Evolutionary conservation across 1,284 basidiomycete species (phyloP), one percentile per base, ranked within the genome.

Genomic region (Cerioporus squamosus): DNA sequence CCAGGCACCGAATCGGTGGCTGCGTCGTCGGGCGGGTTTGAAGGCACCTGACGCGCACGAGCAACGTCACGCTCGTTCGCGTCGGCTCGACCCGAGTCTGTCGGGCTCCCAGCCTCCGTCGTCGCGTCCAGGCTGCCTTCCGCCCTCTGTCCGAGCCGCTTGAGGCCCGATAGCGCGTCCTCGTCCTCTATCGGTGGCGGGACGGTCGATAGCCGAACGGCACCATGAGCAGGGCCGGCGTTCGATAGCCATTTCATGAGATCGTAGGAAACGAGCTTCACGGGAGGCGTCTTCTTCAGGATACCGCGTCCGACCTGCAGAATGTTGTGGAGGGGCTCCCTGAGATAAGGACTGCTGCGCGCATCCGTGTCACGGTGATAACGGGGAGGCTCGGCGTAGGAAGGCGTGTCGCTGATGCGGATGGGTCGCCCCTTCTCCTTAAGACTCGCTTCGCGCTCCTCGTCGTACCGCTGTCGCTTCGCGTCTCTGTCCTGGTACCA

Each of bases 211-310:
- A 20, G 10, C 18, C 18, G n/a, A 47, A 18, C 12, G 18, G 47
- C 18, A 5, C 23, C 33, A 23, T 14, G 38, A 38, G 33, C 15
- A 29, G 49, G n/a, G 15, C 20, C 12, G 23, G 15, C 29, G 17
- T 12, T 40, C 33, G 44, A 26, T 23, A 46, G 44, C 62, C 63
- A 65, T 7, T 47, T 24, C 4, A 29, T 26, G 23, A 56, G 51
- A 29, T 61, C 51, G 44, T 57, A 66, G 17, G 57, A 56, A 8
- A 65, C 42, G n/a, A 54, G 51, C 40, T 55, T 62, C 12, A 55
- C 56, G n/a, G 60, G 60, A 15, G 26, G 43, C 22, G 64, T 53
- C 15, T 39, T 39, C 49, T 60, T 66, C 43, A 68, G 53, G 22
- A 63, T 44, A 29, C 54, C 44, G 44, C 56, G 57, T 2, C 22